phyloP scores from a whole-genome alignment of 257 asterid species.

The Nicotiana obtusifolia region DNA sequence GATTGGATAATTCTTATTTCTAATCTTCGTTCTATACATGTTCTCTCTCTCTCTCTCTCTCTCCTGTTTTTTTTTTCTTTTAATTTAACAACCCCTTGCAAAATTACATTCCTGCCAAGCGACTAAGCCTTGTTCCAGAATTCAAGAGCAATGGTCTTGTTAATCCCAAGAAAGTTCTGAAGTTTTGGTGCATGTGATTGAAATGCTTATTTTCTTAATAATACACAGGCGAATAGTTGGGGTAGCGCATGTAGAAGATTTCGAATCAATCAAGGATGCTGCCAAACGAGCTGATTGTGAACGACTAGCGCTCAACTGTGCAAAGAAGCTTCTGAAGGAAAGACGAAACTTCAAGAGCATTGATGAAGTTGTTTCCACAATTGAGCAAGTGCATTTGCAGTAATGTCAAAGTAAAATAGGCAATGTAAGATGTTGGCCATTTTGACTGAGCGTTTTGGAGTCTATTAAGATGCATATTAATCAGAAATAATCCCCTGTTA shows the following conservation, averaged over 20 bases:
- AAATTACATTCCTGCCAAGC: not conserved
- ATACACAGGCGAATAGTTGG: slow-evolving; percentile 86
- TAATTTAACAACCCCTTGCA: not conserved
- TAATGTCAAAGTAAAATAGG: not conserved
- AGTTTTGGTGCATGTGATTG: not conserved
- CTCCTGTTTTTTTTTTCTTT: not conserved
- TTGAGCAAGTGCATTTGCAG: slow-evolving; percentile 32
- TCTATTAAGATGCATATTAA: not conserved
- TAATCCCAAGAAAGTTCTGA: not conserved
- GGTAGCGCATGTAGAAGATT: slow-evolving; percentile 75
- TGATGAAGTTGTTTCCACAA: slow-evolving; percentile 59
- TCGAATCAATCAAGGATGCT: slow-evolving; percentile 66
- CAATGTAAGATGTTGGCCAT: not conserved
- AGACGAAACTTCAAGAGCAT: slow-evolving; percentile 51
- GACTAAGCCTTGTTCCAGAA: not conserved
- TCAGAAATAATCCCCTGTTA: not conserved
- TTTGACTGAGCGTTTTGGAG: not conserved
- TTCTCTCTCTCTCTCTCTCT: not conserved
- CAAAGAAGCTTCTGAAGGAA: slow-evolving; percentile 65
- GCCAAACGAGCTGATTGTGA: slow-evolving; percentile 78
- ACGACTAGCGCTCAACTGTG: slow-evolving; percentile 65
- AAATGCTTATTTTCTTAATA: slow-evolving; percentile 2
- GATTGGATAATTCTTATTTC: not conserved
- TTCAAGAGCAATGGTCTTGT: not conserved
- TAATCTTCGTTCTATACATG: not conserved